Evolutionary conservation across 495 filamentous ascomycete species (phyloP), one percentile per base, ranked within the genome.

Genomic region (Xylaria grammica): DNA sequence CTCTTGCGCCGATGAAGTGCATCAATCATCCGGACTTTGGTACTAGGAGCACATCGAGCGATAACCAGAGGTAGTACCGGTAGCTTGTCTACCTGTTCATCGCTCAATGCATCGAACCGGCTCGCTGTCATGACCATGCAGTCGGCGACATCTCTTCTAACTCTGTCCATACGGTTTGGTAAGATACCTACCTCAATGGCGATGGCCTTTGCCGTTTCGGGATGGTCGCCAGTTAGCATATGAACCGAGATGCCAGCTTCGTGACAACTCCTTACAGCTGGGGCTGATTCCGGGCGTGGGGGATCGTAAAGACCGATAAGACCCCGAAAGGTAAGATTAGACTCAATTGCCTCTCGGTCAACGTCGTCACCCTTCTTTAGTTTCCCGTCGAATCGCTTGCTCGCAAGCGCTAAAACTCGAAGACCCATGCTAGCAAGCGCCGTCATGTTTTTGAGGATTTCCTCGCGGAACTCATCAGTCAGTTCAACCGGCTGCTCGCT

Each of bases 141-240:
- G n/a, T 86, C 81, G 8, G 84, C 80, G 19, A 88, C 81, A 60
- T 86, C 84, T 54, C 77, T 77, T 5, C 85, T 74, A 8, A 89
- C 59, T 1, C 65, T 68, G 34, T 79, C 73, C 74, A 84, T 82
- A 60, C 85, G 80, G 32, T 63, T 60, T 1, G 87, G 87, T n/a
- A 90, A 79, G 60, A 91, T 91, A 24, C 89, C 89, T 13, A 91
- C 86, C 69, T 90, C 81, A 1, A 78, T 75, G 1, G 88, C 89
- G 57, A 91, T 90, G 8, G 88, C 85, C 36, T 79, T 79, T 1
- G 88, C 87, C n/a, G 89, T 90, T 13, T 85, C 81, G 0, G 84
- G 82, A 65, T 90, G 87, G 66, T 90, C 88, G 62, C 89, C 88
- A 13, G 89, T 91, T 1, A 91, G 81, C 89, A 91, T 91, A 71